phyloP scores from a whole-genome alignment of 2,329 filamentous ascomycete species.

The Sporothrix brunneoviolacea region DNA sequence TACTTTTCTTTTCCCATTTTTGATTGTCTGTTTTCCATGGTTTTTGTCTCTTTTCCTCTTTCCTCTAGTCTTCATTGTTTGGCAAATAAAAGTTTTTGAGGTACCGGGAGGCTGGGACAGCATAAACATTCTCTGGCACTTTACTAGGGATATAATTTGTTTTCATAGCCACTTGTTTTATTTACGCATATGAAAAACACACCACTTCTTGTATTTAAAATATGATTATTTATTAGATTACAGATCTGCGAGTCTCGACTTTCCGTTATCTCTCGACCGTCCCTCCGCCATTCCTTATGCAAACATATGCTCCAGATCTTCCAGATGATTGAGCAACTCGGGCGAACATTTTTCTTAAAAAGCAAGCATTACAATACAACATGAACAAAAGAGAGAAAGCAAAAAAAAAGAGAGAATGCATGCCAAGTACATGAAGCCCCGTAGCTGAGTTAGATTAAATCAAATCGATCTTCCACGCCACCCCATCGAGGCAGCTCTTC shows the following conservation, averaged over 20 bases:
- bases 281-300: no score
- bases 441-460: conserved; percentile 17
- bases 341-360: no score
- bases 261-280: no score
- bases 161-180: no score
- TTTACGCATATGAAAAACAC: not conserved
- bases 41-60: not conserved
- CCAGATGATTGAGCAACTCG: no score
- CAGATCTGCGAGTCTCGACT: no score
- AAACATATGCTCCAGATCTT: no score
- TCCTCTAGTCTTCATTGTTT: not conserved
- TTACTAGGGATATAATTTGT: no score
- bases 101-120: not conserved
- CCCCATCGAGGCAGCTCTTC: conserved; percentile 34
- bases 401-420: not conserved
- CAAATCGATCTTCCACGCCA: conserved; percentile 17
- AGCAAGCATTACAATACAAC: not conserved
- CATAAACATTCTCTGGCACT: not conserved
- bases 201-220: no score
- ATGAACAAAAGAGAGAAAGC: not conserved
- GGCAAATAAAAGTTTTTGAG: conserved; percentile 1
- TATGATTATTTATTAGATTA: no score
- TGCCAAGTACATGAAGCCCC: not conserved
- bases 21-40: not conserved
- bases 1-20: not conserved